Conservation (phyloP, 139 green algal species). For the Chlamydomonas sp. region DNA sequence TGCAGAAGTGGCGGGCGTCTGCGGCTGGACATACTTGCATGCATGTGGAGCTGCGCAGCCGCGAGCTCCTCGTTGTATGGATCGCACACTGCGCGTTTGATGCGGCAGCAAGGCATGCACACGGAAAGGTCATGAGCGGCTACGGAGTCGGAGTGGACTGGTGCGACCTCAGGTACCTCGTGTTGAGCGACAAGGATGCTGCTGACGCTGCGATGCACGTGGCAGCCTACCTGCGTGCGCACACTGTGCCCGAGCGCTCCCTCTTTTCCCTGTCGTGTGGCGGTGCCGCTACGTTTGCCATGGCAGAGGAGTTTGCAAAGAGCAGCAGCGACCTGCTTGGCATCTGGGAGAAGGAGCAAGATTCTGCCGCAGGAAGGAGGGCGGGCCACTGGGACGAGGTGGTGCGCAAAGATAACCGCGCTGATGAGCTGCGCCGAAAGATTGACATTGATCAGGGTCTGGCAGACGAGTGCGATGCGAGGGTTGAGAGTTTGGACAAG, state of each 20-base stretch:
- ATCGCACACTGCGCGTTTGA: constrained; percentile 29
- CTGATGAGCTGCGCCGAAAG: not conserved
- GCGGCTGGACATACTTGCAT: constrained; percentile 8
- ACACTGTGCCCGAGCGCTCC: not conserved
- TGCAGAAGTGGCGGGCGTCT: not conserved
- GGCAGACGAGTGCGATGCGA: no score
- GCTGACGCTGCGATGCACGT: constrained; percentile 32
- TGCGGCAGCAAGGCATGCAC: not conserved
- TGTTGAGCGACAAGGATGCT: constrained; percentile 30
- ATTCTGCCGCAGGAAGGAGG: constrained; percentile 12
- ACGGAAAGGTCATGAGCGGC: not conserved
- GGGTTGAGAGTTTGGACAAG: no score
- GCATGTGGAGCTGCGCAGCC: not conserved
- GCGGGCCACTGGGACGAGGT: constrained; percentile 37
- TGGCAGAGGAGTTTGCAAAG: constrained; percentile 26
- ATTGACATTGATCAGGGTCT: not conserved
- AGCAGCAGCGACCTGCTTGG: not conserved
- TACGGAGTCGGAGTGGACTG: constrained; percentile 17
- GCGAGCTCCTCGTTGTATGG: constrained; percentile 33
- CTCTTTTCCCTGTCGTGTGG: constrained; percentile 21
- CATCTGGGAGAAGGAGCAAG: constrained; percentile 17
- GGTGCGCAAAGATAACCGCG: not conserved
- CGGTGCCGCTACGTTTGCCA: constrained; percentile 20
- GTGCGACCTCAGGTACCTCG: constrained; percentile 36
- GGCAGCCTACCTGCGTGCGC: constrained; percentile 29